Evolutionary conservation across 2,329 filamentous ascomycete species (phyloP), one percentile per base, ranked within the genome.

Genomic region (Pseudogymnoascus pannorum): DNA sequence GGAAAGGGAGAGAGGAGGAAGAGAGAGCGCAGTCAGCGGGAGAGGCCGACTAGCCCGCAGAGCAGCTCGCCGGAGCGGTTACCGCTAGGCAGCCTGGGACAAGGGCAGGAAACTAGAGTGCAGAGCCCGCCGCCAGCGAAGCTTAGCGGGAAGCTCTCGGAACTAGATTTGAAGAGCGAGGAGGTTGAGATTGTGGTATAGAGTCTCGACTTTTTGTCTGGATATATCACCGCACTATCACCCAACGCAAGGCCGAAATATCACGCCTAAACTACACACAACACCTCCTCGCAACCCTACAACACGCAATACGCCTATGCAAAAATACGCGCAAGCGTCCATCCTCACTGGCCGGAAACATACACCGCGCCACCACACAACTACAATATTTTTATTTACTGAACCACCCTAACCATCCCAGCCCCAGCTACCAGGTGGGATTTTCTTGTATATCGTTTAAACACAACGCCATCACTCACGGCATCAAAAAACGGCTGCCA

Each of bases 11-110:
- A 51, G 42, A 51, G n/a, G 44, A 51, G 8, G 4, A 51, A 29
- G 44, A 51, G n/a, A 20, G 44, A 51, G 8, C 24, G 24, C 22
- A 29, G 24, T 3, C n/a, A 29, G n/a, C n/a, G 44, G 44, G 44
- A 51, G 44, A 51, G 44, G 14, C 44, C 44, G 14, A 29, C 44
- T 18, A 51, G 44, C 8, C 44, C 44, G 8, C 44, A 51, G 44
- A 51, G 44, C n/a, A 51, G 44, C n/a, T 29, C n/a, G n/a, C 44
- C 44, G 7, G 44, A 51, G 44, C 44, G 44, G 44, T 51, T 29
- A 51, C 44, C 44, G 44, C 44, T 51, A 3, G 24, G 9, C 8
- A 51, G 22, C 4, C 24, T 51, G 0, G 44, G 44, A 8, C 44
- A 51, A n/a, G 24, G 44, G 7, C 44, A 51, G 44, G 44, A 51